Evolutionary conservation across 1,284 basidiomycete species (phyloP).

Genomic region (Puccinia polysora): DNA sequence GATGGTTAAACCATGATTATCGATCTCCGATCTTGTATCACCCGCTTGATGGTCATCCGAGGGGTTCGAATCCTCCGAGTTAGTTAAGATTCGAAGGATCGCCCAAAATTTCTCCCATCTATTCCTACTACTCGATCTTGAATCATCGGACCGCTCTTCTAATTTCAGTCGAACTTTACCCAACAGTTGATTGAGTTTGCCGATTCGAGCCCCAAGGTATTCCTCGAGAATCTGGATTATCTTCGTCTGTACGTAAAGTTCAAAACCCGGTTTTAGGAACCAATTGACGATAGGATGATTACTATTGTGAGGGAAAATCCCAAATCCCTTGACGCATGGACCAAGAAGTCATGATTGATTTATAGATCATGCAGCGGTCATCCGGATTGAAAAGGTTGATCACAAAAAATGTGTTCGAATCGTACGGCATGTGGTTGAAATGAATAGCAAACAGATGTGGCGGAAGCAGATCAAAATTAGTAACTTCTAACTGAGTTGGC

Average conservation of each 20-base stretch:
- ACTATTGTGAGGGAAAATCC: constrained; percentile 31
- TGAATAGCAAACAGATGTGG: too few relatives aligned
- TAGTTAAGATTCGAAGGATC: constrained; percentile 2
- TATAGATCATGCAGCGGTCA: too few relatives aligned
- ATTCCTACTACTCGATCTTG: neutral
- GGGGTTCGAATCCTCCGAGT: neutral
- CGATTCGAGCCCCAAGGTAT: constrained; percentile 15
- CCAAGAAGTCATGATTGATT: too few relatives aligned
- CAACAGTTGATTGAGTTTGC: constrained; percentile 13
- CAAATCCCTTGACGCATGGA: constrained; percentile 9
- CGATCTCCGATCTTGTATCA: neutral
- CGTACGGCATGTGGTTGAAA: too few relatives aligned
- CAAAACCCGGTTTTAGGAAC: constrained; percentile 35
- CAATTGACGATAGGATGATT: constrained; percentile 38
- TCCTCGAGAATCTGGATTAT: constrained; percentile 14
- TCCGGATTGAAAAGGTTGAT: too few relatives aligned
- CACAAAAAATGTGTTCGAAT: too few relatives aligned
- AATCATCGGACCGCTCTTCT: neutral
- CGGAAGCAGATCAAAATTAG: too few relatives aligned
- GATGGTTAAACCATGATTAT: constrained; percentile 3
- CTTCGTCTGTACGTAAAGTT: constrained; percentile 22
- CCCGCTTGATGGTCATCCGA: neutral
- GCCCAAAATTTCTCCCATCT: constrained; percentile 15
- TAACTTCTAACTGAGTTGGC: too few relatives aligned
- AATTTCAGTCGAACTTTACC: constrained; percentile 10